A percentile compares a stretch with the other conserved stretches of the same genome.
phyloP scores from a whole-genome alignment of 352 stramenopile genomes.

The Globisporangium nodosum region DNA sequence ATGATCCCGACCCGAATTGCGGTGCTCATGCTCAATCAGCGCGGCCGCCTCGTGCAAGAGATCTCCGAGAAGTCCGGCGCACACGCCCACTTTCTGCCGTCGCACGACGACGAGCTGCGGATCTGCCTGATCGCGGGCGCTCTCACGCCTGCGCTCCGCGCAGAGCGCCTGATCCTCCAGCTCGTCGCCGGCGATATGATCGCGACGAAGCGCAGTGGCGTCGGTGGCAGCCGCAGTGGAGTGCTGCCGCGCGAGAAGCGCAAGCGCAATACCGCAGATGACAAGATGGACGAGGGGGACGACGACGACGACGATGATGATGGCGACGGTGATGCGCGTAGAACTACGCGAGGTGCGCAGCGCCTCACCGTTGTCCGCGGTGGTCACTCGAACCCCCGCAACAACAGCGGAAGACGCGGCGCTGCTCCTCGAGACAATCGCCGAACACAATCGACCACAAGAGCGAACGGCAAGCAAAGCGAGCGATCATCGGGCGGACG shows the following conservation, averaged over 20 bases:
- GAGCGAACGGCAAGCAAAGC: neutral
- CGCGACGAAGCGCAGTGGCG: constrained; percentile 25
- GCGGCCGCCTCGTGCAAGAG: constrained; percentile 46
- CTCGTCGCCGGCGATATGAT: constrained; percentile 52
- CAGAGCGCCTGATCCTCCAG: constrained; percentile 51
- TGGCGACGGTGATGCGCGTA: neutral
- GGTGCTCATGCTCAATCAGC: constrained; percentile 39
- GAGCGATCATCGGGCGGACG: neutral
- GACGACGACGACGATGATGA: constrained; percentile 8
- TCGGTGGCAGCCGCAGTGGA: neutral
- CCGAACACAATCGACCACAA: neutral
- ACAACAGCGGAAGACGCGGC: neutral
- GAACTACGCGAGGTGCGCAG: neutral
- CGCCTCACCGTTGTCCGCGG: neutral
- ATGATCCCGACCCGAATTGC: constrained; percentile 40
- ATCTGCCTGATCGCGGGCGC: constrained; percentile 56
- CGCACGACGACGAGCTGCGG: constrained; percentile 30
- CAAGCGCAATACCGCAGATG: constrained; percentile 27
- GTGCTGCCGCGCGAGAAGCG: constrained; percentile 13
- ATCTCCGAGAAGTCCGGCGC: constrained; percentile 47
- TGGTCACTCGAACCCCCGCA: neutral
- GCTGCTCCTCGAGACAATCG: neutral
- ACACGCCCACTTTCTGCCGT: constrained; percentile 37
- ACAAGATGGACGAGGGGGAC: constrained; percentile 13
- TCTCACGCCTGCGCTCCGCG: constrained; percentile 38